Percentiles rank a stretch among this genome's conserved stretches.
Evolutionary conservation across 208 protist genomes (phyloP).

Genomic region (Trypanosoma scelopori): DNA sequence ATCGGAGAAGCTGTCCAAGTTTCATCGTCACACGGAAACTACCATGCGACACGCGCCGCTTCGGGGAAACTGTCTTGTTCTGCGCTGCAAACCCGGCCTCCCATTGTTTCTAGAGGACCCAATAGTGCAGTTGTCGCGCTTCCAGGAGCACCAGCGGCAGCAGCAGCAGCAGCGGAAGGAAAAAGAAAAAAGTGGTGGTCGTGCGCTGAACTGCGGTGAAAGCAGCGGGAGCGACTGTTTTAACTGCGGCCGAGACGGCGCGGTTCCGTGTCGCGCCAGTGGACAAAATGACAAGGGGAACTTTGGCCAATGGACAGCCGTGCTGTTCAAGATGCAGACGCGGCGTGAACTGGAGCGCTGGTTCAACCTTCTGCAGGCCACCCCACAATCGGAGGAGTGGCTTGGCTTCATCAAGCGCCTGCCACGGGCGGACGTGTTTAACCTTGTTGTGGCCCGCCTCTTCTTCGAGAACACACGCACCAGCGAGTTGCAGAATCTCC

Average conservation of each 20-base stretch:
- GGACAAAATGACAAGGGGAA: background rate
- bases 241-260: slow-evolving; percentile 23
- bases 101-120: slow-evolving; percentile 72
- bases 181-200: background rate
- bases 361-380: slow-evolving; percentile 73
- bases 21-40: slow-evolving; percentile 71
- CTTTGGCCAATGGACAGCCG: slow-evolving; percentile 34
- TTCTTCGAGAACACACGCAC: slow-evolving; percentile 85
- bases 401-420: slow-evolving; percentile 62
- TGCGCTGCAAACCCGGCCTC: slow-evolving; percentile 39
- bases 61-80: slow-evolving; percentile 65
- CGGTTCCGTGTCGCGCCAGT: background rate
- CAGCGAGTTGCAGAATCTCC: slow-evolving; percentile 54
- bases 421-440: slow-evolving; percentile 69
- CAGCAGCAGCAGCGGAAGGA: slow-evolving; percentile 17
- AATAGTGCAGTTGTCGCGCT: slow-evolving; percentile 24
- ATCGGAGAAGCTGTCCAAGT: slow-evolving; percentile 63
- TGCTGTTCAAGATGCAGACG: slow-evolving; percentile 80
- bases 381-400: slow-evolving; percentile 64
- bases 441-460: slow-evolving; percentile 71
- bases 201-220: background rate
- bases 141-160: slow-evolving; percentile 12
- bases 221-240: background rate
- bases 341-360: slow-evolving; percentile 80
- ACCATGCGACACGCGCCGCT: slow-evolving; percentile 54